A percentile compares a stretch with the other conserved stretches of the same genome.
Conservation (phyloP, 2,329 filamentous ascomycete genomes). For the Huntiella savannae region DNA sequence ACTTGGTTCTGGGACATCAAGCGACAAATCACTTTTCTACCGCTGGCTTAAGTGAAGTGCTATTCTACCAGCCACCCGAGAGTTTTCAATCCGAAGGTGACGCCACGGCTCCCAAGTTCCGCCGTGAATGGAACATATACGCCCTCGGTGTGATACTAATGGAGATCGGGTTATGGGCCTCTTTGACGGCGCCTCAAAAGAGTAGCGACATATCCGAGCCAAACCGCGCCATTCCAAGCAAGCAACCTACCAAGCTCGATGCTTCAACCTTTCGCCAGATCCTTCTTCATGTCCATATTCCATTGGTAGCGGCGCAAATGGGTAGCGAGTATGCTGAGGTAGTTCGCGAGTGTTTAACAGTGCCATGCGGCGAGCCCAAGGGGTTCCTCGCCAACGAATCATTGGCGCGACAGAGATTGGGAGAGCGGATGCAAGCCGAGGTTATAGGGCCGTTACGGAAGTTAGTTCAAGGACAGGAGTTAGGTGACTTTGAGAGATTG, state of each 20-base stretch:
- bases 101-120: not conserved
- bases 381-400: too few species aligned
- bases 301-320: not conserved
- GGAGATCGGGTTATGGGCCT: not conserved
- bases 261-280: not conserved
- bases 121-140: not conserved
- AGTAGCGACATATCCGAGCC: not conserved
- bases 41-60: not conserved
- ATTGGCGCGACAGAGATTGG: too few species aligned
- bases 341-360: not conserved
- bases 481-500: too few species aligned
- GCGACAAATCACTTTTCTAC: not conserved
- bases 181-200: not conserved
- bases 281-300: not conserved
- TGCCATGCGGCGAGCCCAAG: not conserved
- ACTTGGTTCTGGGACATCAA: not conserved
- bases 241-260: not conserved
- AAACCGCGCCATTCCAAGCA: not conserved
- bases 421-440: too few species aligned
- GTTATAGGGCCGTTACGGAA: too few species aligned
- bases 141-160: not conserved
- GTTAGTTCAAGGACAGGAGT: too few species aligned
- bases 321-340: not conserved
- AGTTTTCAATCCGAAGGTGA: not conserved
- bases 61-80: not conserved